phyloP scores from a whole-genome alignment of 2,329 filamentous ascomycete species.

The Fusarium coicis region DNA sequence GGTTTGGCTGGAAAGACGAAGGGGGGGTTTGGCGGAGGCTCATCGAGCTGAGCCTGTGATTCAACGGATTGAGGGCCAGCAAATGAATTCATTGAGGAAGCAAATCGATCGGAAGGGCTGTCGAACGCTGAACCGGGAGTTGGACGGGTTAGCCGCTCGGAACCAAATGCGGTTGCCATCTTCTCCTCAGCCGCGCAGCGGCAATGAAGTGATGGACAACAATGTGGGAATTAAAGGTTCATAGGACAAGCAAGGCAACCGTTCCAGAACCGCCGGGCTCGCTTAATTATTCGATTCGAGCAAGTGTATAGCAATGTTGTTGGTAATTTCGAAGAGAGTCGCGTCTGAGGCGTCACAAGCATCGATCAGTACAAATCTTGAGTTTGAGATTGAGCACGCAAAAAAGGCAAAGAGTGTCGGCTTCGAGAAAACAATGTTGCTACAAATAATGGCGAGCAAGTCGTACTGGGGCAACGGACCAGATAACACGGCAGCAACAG shows the following conservation, averaged over 20 bases:
- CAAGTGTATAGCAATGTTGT: slow-evolving; percentile 3
- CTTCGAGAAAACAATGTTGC: slow-evolving; percentile 15
- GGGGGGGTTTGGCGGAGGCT: slow-evolving; percentile 68
- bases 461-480: slow-evolving; percentile 36
- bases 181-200: slow-evolving; percentile 60
- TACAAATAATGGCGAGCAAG: slow-evolving; percentile 14
- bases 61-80: slow-evolving; percentile 29
- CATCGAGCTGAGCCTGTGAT: slow-evolving; percentile 16
- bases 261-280: slow-evolving; percentile 13
- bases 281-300: slow-evolving; percentile 16
- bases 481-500: slow-evolving; percentile 31
- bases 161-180: slow-evolving; percentile 56
- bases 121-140: slow-evolving; percentile 43
- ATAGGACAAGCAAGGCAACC: slow-evolving; percentile 49
- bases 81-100: slow-evolving; percentile 33
- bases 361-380: slow-evolving; percentile 39
- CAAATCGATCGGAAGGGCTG: slow-evolving; percentile 40
- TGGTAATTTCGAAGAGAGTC: slow-evolving; percentile 11
- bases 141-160: slow-evolving; percentile 49
- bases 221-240: slow-evolving; percentile 50
- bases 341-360: slow-evolving; percentile 28
- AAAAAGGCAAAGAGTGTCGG: slow-evolving; percentile 16
- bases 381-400: slow-evolving; percentile 5
- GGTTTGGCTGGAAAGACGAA: slow-evolving; percentile 70
- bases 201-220: slow-evolving; percentile 58